Evolutionary conservation across 2,329 filamentous ascomycete species (phyloP), one percentile per base, ranked within the genome.

Genomic region (Cyphellophora attinorum): DNA sequence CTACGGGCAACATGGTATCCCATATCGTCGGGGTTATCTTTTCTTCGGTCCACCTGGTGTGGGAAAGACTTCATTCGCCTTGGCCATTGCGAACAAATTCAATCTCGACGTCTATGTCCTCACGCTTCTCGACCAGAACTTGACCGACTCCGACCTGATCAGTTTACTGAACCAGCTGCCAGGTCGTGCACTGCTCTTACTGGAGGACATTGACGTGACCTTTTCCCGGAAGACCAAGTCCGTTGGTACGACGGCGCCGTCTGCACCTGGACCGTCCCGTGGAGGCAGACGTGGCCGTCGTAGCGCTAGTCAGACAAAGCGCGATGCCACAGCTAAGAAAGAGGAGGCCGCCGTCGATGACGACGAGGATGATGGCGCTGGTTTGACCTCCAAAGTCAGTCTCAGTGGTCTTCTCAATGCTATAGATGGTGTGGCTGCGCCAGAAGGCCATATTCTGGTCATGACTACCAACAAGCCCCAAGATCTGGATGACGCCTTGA

Each of bases 391-490:
- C 15, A 29, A 41, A 14, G 84, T 88, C 45, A 83, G 81, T 1
- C 68, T 91, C 2, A 84, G 81, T 0, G 83, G 83, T 1, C 68
- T 93, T 1, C 69, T 93, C 33, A 93, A 93, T 56, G 80, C 81
- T 38, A 85, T 93, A 27, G 84, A 93, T 50, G 82, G 85, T 35
- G 82, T 86, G 1, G 81, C 80, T 1, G 81, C 77, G 3, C 81
- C 84, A 48, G 83, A 89, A 59, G 83, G 82, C 16, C 73, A 81
- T 29, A 73, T 89, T 10, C 69, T 89, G 12, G 78, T 89, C 60
- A 85, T 88, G 79, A 88, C 83, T 0, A 85, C 81, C 19, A 91
- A 89, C 57, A 72, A 76, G 40, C 79, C 79, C 3, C 77, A 88
- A 47, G 67, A 72, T 11, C 70, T 89, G 0, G 82, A 88, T 51